These are phyloP conservation scores for Cotoneaster glaucophyllus DNA, from an alignment of 306 rosid genomes.

Conservation along the genomic window DNA sequence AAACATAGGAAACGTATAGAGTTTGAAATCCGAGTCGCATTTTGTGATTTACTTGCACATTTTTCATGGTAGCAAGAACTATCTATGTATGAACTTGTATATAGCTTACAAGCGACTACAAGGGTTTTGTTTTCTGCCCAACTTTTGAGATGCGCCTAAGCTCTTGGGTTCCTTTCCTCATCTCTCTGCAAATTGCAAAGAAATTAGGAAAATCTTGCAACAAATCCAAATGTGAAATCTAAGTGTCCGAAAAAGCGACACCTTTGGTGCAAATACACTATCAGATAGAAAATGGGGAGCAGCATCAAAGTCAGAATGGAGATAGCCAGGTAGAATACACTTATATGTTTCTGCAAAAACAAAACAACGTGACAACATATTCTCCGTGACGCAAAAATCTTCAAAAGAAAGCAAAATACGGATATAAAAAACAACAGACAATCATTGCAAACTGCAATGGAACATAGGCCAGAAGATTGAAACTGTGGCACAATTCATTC, in stretches of 20 bases:
- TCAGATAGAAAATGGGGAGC: constrained; percentile 83
- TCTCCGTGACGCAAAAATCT: neutral
- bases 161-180: constrained; percentile 56
- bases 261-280: constrained; percentile 80
- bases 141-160: constrained; percentile 65
- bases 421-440: constrained; percentile 1
- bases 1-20: neutral
- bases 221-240: neutral
- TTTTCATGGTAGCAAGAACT: neutral
- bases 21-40: neutral
- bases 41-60: neutral
- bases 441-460: neutral
- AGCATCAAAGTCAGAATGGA: constrained; percentile 76
- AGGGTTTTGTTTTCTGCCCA: constrained; percentile 55
- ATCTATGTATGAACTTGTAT: neutral
- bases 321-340: constrained; percentile 51
- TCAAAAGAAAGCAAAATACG: neutral
- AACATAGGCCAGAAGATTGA: neutral
- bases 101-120: constrained; percentile 50
- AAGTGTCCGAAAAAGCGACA: constrained; percentile 17
- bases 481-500: neutral
- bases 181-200: constrained; percentile 51
- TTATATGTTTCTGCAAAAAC: constrained; percentile 50
- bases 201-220: constrained; percentile 6
- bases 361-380: constrained; percentile 4